phyloP scores from a whole-genome alignment of 768 basidiomycete species.

The Kwoniella dendrophila region DNA sequence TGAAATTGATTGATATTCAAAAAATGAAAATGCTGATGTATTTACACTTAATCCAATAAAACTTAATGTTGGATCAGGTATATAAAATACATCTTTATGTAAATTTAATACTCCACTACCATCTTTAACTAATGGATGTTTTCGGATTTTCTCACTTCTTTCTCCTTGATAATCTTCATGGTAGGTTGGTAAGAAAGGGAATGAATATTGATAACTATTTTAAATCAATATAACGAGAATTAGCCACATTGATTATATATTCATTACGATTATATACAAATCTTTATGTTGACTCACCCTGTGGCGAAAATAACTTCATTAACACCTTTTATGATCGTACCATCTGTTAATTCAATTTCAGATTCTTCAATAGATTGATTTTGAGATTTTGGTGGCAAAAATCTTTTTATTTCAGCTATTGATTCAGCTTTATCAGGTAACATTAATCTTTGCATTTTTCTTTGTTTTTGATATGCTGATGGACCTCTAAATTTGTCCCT shows the following conservation, averaged over 20 bases:
- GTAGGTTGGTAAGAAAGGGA: constrained; percentile 59
- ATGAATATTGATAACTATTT: constrained; percentile 52
- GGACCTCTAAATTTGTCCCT: constrained; percentile 31
- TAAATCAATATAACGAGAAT: not conserved
- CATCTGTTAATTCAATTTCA: constrained; percentile 57
- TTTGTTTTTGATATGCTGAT: constrained; percentile 24
- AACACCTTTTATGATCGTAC: constrained; percentile 57
- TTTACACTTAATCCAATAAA: constrained; percentile 51
- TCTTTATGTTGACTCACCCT: constrained; percentile 39
- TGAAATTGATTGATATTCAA: constrained; percentile 44
- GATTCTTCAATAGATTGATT: constrained; percentile 49
- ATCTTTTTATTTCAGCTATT: constrained; percentile 57
- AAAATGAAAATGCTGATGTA: constrained; percentile 41
- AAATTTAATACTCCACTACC: constrained; percentile 59
- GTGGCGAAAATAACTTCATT: constrained; percentile 58
- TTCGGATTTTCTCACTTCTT: not conserved
- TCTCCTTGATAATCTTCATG: constrained; percentile 32
- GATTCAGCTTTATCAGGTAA: constrained; percentile 48
- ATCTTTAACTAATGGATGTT: constrained; percentile 55
- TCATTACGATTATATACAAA: not conserved
- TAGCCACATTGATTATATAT: not conserved
- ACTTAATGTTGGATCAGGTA: constrained; percentile 60
- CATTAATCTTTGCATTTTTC: constrained; percentile 27
- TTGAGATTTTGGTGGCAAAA: constrained; percentile 47
- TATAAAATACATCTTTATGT: constrained; percentile 59